Evolutionary conservation across 2,329 filamentous ascomycete genomes (phyloP).

Genomic region (Fusarium sp.): DNA sequence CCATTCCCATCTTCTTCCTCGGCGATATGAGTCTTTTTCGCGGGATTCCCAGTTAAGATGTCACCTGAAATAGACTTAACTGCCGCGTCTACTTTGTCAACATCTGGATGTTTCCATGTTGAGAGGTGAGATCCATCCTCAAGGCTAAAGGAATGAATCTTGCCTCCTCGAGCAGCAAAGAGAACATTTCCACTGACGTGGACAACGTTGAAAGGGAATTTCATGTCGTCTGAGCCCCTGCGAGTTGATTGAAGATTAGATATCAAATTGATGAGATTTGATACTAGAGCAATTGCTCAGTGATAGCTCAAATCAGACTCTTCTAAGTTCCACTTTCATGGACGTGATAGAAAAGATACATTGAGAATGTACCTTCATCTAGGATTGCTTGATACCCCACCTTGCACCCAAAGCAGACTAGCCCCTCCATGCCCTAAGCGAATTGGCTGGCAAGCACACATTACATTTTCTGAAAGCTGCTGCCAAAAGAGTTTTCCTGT

Average conservation of each 20-base stretch:
- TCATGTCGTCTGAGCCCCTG: conserved; percentile 46
- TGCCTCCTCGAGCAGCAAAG: conserved; percentile 78
- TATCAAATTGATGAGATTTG: neutral
- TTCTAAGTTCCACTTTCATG: conserved; percentile 21
- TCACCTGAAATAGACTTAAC: conserved; percentile 34
- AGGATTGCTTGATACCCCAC: conserved; percentile 6
- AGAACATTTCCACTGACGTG: conserved; percentile 66
- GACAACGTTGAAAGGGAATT: conserved; percentile 73
- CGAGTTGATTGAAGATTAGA: neutral
- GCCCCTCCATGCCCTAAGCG: conserved; percentile 51
- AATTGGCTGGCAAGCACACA: conserved; percentile 43
- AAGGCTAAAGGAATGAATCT: conserved; percentile 73
- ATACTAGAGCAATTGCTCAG: conserved; percentile 11
- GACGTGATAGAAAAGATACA: conserved; percentile 49
- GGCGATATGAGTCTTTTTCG: conserved; percentile 3
- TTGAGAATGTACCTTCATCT: conserved; percentile 43
- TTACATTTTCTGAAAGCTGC: conserved; percentile 37
- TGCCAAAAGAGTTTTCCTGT: conserved; percentile 7
- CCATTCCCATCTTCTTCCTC: conserved; percentile 40
- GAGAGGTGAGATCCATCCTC: conserved; percentile 67
- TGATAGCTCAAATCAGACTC: conserved; percentile 29
- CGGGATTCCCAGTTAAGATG: conserved; percentile 19
- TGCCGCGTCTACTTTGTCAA: conserved; percentile 47
- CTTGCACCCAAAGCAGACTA: conserved; percentile 37
- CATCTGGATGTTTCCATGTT: conserved; percentile 67